A percentile compares a stretch with the other conserved stretches of the same genome.
Evolutionary conservation across 2,329 filamentous ascomycete species (phyloP).

Genomic region (Aspergillus pseudoglaucus): DNA sequence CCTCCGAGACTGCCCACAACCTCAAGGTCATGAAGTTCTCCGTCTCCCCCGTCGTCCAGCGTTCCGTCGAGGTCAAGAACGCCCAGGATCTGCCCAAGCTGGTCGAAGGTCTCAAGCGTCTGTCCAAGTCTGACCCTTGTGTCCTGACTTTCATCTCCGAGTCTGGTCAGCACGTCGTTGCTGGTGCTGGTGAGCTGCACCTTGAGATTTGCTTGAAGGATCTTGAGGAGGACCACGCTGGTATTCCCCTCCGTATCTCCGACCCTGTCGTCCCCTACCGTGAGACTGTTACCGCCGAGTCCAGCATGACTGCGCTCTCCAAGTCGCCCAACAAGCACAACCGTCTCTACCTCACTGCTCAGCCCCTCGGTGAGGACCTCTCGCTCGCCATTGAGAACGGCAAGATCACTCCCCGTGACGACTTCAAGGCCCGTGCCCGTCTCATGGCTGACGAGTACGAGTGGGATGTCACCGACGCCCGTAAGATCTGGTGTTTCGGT

Average conservation of each 20-base stretch:
- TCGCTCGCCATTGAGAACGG: slow-evolving; percentile 81
- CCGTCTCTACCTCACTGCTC: slow-evolving; percentile 93
- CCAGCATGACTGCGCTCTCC: slow-evolving; percentile 92
- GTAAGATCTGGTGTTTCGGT: slow-evolving; percentile 99
- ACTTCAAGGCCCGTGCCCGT: slow-evolving; percentile 98
- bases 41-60: slow-evolving; percentile 96
- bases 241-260: slow-evolving; percentile 94
- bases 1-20: slow-evolving; percentile 96
- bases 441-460: slow-evolving; percentile 92
- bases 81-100: slow-evolving; percentile 99
- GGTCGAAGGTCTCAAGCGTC: slow-evolving; percentile 99
- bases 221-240: slow-evolving; percentile 98
- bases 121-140: slow-evolving; percentile 99
- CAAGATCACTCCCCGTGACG: slow-evolving; percentile 91
- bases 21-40: slow-evolving; percentile 99
- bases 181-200: slow-evolving; percentile 98
- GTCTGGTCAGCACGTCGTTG: slow-evolving; percentile 97
- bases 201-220: slow-evolving; percentile 99
- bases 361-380: slow-evolving; percentile 89
- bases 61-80: slow-evolving; percentile 99
- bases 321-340: slow-evolving; percentile 99
- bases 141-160: slow-evolving; percentile 83
- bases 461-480: slow-evolving; percentile 99
- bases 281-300: slow-evolving; percentile 81
- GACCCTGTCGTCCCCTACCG: slow-evolving; percentile 98